phyloP scores from a whole-genome alignment of 441 rosid species.

The Populus hybrid region DNA sequence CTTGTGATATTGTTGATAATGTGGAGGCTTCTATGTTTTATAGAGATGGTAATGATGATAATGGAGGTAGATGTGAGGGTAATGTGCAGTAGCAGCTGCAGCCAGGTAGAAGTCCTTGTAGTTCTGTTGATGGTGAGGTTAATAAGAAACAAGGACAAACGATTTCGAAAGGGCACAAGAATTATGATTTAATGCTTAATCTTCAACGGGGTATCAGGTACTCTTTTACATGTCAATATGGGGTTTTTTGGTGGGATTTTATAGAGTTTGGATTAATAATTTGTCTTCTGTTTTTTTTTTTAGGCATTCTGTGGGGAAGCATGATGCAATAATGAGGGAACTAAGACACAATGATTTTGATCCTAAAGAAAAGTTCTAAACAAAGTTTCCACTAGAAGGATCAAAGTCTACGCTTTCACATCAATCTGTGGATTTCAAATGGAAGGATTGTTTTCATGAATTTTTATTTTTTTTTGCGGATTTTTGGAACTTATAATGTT shows the following conservation, averaged over 20 bases:
- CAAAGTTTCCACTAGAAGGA: conserved; percentile 39
- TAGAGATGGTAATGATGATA: conserved; percentile 20
- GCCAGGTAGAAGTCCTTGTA: conserved; percentile 54
- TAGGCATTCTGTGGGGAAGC: too few species aligned
- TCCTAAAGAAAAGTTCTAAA: conserved; percentile 91
- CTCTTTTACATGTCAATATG: conserved; percentile 6
- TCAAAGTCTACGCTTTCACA: too few species aligned
- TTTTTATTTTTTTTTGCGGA: too few species aligned
- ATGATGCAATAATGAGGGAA: too few species aligned
- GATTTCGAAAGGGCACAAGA: conserved; percentile 85
- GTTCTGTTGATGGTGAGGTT: conserved; percentile 45
- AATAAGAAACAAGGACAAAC: conserved; percentile 79
- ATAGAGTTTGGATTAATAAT: background rate
- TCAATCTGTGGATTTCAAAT: too few species aligned
- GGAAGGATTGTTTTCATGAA: too few species aligned
- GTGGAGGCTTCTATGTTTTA: conserved; percentile 52
- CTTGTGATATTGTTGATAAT: conserved; percentile 51
- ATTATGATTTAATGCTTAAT: conserved; percentile 88
- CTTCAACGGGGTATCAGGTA: conserved; percentile 93
- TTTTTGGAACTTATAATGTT: too few species aligned
- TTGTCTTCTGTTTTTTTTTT: too few species aligned
- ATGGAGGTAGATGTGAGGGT: conserved; percentile 19
- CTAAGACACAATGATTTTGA: conserved; percentile 90
- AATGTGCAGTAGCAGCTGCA: conserved; percentile 17
- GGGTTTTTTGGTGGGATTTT: background rate